Evolutionary conservation across 106 monocot species (phyloP).

Genomic region (Xerophyta viscosa): DNA sequence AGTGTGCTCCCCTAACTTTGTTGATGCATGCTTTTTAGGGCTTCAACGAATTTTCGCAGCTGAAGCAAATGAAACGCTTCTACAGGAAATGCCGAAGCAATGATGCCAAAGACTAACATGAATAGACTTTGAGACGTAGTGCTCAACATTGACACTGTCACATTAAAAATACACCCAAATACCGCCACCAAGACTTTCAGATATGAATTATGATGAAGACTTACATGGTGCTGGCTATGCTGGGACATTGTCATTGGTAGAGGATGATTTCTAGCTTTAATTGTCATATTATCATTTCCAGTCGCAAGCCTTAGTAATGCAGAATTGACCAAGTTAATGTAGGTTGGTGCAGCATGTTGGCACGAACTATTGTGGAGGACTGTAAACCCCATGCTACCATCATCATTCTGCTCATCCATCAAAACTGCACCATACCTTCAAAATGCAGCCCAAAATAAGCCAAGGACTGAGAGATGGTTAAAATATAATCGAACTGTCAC

Average conservation of each 20-base stretch:
- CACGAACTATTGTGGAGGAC: slow-evolving; percentile 86
- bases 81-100: too few relatives aligned
- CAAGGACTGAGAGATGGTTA: too few relatives aligned
- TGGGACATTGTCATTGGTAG: slow-evolving; percentile 79
- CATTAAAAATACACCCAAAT: too few relatives aligned
- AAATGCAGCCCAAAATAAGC: slow-evolving; percentile 1
- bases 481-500: too few relatives aligned
- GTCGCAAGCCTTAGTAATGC: slow-evolving; percentile 69
- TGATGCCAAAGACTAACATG: too few relatives aligned
- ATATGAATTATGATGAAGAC: slow-evolving; percentile 5
- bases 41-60: too few relatives aligned
- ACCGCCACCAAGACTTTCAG: too few relatives aligned
- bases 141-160: too few relatives aligned
- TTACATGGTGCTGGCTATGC: slow-evolving; percentile 67
- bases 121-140: too few relatives aligned
- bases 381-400: slow-evolving; percentile 76
- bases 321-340: slow-evolving; percentile 84
- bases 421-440: slow-evolving; percentile 90
- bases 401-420: slow-evolving; percentile 65
- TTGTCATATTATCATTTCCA: slow-evolving; percentile 59
- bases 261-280: slow-evolving; percentile 82
- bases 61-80: too few relatives aligned
- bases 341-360: slow-evolving; percentile 85
- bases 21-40: too few relatives aligned
- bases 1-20: too few relatives aligned